These are phyloP conservation scores for Rehmannia glutinosa DNA, from an alignment of 257 asterid genomes.

Conservation along the genomic window DNA sequence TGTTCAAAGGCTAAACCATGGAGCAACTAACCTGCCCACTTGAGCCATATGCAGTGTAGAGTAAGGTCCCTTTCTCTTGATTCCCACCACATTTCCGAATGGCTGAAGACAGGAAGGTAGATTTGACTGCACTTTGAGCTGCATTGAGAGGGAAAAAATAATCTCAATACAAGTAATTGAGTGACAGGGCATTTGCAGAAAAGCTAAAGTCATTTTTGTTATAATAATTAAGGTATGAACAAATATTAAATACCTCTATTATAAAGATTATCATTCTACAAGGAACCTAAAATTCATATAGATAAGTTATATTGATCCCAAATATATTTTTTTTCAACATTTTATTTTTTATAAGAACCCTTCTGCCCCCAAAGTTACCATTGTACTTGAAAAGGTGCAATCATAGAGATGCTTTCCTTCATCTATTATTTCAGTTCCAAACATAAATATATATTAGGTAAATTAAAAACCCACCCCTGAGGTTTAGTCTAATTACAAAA, in stretches of 20 bases:
- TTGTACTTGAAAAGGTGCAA: neutral
- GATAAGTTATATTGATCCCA: neutral
- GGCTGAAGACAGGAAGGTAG: slow-evolving; percentile 80
- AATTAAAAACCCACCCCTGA: too few species aligned
- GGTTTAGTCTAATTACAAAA: too few species aligned
- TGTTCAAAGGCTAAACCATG: neutral
- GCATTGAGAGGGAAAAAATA: slow-evolving; percentile 27
- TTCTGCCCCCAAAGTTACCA: neutral
- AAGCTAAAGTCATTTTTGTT: neutral
- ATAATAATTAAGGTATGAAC: slow-evolving; percentile 10
- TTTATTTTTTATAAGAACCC: neutral
- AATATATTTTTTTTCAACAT: neutral
- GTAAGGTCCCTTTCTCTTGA: slow-evolving; percentile 70
- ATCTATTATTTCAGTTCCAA: slow-evolving; percentile 15
- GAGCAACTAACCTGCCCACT: slow-evolving; percentile 65
- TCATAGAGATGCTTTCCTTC: too few species aligned
- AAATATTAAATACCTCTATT: neutral
- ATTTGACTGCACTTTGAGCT: slow-evolving; percentile 94
- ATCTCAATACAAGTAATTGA: neutral
- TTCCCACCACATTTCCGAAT: slow-evolving; percentile 94
- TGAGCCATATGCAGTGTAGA: slow-evolving; percentile 88
- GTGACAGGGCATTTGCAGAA: neutral
- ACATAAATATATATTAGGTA: neutral
- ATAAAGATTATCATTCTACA: neutral
- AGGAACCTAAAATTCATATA: neutral